A percentile compares a stretch with the other conserved stretches of the same genome.
phyloP scores from a whole-genome alignment of 169 alveolate genomes.

The Sarcocystis neurona region DNA sequence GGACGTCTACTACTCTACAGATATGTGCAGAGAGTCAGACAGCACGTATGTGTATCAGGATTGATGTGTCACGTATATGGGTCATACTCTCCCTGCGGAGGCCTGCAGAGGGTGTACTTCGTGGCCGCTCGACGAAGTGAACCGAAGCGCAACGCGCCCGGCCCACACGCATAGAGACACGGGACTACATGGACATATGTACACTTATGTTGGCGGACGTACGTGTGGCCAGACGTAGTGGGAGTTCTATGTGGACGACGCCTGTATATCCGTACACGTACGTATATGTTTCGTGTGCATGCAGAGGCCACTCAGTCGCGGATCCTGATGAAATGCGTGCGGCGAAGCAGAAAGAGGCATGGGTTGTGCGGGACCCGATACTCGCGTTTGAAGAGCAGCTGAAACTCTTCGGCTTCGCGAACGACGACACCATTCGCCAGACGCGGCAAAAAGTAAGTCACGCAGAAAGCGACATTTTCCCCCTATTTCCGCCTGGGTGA shows the following conservation, averaged over 20 bases:
- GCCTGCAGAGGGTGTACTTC: too few species aligned
- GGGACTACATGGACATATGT: not conserved
- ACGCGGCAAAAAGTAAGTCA: conserved; percentile 64
- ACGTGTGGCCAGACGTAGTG: not conserved
- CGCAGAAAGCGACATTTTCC: not conserved
- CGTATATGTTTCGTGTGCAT: not conserved
- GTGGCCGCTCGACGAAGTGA: too few species aligned
- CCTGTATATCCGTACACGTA: too few species aligned
- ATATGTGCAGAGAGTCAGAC: too few species aligned
- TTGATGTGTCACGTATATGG: too few species aligned
- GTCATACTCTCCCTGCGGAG: too few species aligned
- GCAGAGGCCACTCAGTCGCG: conserved; percentile 77
- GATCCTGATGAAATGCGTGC: conserved; percentile 77
- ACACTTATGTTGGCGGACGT: not conserved
- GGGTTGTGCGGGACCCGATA: conserved; percentile 76
- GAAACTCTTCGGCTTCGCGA: conserved; percentile 69
- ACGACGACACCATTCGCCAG: conserved; percentile 65
- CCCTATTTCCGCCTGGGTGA: conserved; percentile 27
- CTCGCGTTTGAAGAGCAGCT: conserved; percentile 66
- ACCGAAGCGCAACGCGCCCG: too few species aligned
- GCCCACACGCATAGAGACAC: too few species aligned
- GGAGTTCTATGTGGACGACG: not conserved
- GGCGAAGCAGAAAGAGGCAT: conserved; percentile 71
- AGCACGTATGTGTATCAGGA: too few species aligned
- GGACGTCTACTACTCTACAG: too few species aligned